A percentile compares a stretch with the other conserved stretches of the same genome.
Evolutionary conservation across 225 moss, liverwort and hornwort species (phyloP).

Genomic region (Anthoceros angustus): DNA sequence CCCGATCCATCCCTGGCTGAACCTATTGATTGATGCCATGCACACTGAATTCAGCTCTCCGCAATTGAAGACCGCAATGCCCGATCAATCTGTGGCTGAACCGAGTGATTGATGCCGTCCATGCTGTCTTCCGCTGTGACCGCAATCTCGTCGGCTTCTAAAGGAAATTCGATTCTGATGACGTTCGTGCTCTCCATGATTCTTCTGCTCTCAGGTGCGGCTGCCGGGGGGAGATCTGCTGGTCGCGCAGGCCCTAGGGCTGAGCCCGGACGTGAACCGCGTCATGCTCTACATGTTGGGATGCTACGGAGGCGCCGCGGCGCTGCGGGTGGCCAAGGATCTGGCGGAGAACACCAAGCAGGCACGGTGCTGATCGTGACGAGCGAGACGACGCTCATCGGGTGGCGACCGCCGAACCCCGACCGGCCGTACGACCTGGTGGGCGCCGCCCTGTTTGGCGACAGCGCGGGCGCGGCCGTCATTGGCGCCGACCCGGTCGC

Average conservation of each 20-base stretch:
- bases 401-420: slow-evolving; percentile 53
- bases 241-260: slow-evolving; percentile 44
- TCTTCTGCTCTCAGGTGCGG: slow-evolving; percentile 18
- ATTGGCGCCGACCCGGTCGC: slow-evolving; percentile 68
- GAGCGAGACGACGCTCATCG: slow-evolving; percentile 76
- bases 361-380: slow-evolving; percentile 66
- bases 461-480: slow-evolving; percentile 86
- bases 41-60: no score
- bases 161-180: no score
- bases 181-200: no score
- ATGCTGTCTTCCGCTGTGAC: not conserved
- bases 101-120: no score
- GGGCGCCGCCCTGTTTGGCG: slow-evolving; percentile 91
- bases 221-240: slow-evolving; percentile 74
- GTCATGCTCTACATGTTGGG: slow-evolving; percentile 91
- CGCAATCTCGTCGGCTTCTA: not conserved
- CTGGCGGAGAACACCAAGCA: slow-evolving; percentile 72
- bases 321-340: slow-evolving; percentile 82
- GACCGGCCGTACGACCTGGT: slow-evolving; percentile 85
- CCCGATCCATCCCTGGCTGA: no score
- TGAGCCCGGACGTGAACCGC: slow-evolving; percentile 58
- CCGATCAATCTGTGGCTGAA: no score
- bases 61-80: no score
- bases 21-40: no score
- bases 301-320: slow-evolving; percentile 73